Evolutionary conservation across 2,329 filamentous ascomycete species (phyloP).

Genomic region (Claviceps paspali): DNA sequence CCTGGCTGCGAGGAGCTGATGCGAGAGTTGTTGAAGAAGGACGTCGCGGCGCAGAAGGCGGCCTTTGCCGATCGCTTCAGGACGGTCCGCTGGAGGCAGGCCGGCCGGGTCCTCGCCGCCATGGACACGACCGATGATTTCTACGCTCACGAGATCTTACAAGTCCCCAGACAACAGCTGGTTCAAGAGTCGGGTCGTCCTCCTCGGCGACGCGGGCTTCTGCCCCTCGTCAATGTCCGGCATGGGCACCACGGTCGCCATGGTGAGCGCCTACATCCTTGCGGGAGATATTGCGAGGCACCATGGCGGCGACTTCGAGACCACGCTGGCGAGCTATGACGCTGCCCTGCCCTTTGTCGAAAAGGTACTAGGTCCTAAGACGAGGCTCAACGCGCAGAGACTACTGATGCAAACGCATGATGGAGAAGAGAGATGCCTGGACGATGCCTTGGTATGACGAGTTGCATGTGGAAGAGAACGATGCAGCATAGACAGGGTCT

Average conservation of each 20-base stretch:
- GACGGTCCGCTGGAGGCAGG: slow-evolving; percentile 28
- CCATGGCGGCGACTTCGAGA: slow-evolving; percentile 10
- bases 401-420: neutral
- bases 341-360: slow-evolving; percentile 21
- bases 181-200: slow-evolving; percentile 25
- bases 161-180: slow-evolving; percentile 25
- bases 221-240: slow-evolving; percentile 26
- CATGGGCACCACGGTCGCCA: slow-evolving; percentile 28
- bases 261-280: slow-evolving; percentile 34
- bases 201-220: slow-evolving; percentile 34
- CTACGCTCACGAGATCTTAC: slow-evolving; percentile 26
- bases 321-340: slow-evolving; percentile 25
- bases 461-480: neutral
- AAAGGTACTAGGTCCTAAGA: neutral
- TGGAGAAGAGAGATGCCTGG: neutral
- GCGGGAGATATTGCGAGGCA: slow-evolving; percentile 26
- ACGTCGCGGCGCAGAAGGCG: slow-evolving; percentile 15
- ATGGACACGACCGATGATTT: slow-evolving; percentile 25
- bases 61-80: slow-evolving; percentile 22
- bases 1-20: slow-evolving; percentile 11
- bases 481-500: neutral
- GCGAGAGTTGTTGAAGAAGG: slow-evolving; percentile 9
- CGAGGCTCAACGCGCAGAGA: neutral
- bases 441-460: slow-evolving; percentile 2
- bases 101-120: slow-evolving; percentile 18